Base-by-base conservation (phyloP, 352 stramenopile species). In the Globisporangium ultimum region DNA sequence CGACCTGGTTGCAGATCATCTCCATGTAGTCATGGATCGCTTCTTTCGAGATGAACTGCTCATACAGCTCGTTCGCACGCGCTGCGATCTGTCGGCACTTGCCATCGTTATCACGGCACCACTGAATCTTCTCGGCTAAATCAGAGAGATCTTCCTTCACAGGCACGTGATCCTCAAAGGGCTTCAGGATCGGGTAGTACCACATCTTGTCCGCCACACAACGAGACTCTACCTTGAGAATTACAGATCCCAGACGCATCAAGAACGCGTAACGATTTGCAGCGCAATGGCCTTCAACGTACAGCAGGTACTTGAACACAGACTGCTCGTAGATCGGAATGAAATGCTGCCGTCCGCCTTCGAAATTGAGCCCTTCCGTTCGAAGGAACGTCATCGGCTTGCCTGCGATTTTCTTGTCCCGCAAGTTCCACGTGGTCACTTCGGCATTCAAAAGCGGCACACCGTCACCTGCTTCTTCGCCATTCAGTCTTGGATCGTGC, bases 261-360 rank as follows among this genome's bases (percentile, higher is more conserved):
- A 99, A 92, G 74, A 98, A 99, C 15, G 91, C 96, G 75, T 99
- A 99, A 56, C 97, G 93, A 81, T 98, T 99, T 13, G 97, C 97
- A 49, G 96, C 96, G 71, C 96, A 99, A 62, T 98, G 94, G 22
- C 97, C 96, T 71, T 99, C 95, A 10, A 98, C 89, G 68, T 99
- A 98, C 38, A 99, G 72, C 61, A 98, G 84, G 74, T 98, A 98
- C 76, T 99, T 97, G 78, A 97, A 99, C 66, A 87, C 95, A 43
- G 85, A 95, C 76, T 99, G 96, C 72, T 99, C 84, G 72, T 99
- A 99, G 71, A 99, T 98, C 12, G 96, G 95, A 20, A 98, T 98
- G 63, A 98, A 99, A 62, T 98, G 93, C 58, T 98, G 83, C 48
- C 82, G 89, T 51, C 90, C 94, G 61, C 96, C 97, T 41, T 87